Conservation (phyloP, 768 basidiomycete genomes). For the Boletus pseudopeckii region DNA sequence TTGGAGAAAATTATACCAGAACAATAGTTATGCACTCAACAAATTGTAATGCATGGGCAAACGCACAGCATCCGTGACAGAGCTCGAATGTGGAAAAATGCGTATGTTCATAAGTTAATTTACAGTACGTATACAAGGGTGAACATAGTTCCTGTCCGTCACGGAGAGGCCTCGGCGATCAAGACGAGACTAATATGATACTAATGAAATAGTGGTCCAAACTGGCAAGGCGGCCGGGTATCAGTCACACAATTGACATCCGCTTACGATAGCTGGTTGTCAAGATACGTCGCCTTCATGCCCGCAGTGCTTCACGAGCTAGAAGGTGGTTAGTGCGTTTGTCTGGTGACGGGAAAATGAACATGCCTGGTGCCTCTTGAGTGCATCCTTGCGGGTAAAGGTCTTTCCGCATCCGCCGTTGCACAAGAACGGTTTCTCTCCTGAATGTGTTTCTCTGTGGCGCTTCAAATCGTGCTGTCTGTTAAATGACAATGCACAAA, state of each 20-base stretch:
- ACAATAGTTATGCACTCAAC: conserved; percentile 22
- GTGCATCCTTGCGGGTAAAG: conserved; percentile 81
- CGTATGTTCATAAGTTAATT: conserved; percentile 24
- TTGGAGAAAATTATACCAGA: conserved; percentile 56
- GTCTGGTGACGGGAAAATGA: neutral
- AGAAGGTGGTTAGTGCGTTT: conserved; percentile 13
- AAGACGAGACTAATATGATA: conserved; percentile 24
- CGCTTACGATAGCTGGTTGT: conserved; percentile 20
- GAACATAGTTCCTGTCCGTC: conserved; percentile 18
- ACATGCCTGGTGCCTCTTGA: conserved; percentile 80
- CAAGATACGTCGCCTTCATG: conserved; percentile 51
- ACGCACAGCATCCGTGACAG: conserved; percentile 15
- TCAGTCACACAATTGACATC: conserved; percentile 20
- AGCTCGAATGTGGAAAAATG: conserved; percentile 11
- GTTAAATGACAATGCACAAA: conserved; percentile 81
- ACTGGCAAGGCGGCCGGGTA: conserved; percentile 13
- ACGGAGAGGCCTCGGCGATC: conserved; percentile 15
- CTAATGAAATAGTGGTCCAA: conserved; percentile 22
- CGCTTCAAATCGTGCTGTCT: conserved; percentile 83
- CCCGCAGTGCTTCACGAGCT: conserved; percentile 80
- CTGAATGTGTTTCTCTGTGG: conserved; percentile 80
- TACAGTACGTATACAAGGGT: conserved; percentile 28
- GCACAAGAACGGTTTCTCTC: conserved; percentile 80
- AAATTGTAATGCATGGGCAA: conserved; percentile 26
- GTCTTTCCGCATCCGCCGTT: conserved; percentile 86